Percentiles rank a stretch among this genome's conserved stretches.
Conservation (phyloP, 2,329 filamentous ascomycete species). For the Fusarium sp. region DNA sequence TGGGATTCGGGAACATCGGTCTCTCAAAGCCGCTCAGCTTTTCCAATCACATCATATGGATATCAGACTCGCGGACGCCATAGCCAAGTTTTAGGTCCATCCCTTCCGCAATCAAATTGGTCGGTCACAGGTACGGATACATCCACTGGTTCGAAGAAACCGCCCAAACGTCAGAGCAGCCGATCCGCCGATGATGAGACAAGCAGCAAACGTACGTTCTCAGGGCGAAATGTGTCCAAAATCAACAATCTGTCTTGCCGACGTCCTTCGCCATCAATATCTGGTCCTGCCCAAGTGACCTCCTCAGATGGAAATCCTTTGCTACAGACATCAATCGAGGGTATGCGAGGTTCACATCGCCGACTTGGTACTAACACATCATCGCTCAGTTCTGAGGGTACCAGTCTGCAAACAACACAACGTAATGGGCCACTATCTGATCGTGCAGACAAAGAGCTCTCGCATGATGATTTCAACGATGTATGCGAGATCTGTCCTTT, state of each 20-base stretch:
- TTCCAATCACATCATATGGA: neutral
- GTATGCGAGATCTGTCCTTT: slow-evolving; percentile 31
- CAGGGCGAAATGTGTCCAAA: slow-evolving; percentile 10
- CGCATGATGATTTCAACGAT: slow-evolving; percentile 8
- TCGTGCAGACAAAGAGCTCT: neutral
- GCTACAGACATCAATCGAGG: neutral
- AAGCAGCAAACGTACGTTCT: slow-evolving; percentile 2
- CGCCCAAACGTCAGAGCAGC: slow-evolving; percentile 34
- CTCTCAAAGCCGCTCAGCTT: neutral
- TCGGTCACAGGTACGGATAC: slow-evolving; percentile 10
- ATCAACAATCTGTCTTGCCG: neutral
- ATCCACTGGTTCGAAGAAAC: slow-evolving; percentile 14
- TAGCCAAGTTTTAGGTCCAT: neutral
- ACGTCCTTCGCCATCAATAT: neutral
- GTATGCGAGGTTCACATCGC: neutral
- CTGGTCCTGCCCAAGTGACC: neutral
- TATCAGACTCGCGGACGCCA: slow-evolving; percentile 9
- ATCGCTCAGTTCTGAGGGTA: neutral
- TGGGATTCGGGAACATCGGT: slow-evolving; percentile 10
- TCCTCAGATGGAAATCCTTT: neutral
- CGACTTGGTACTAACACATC: neutral
- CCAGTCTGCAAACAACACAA: neutral
- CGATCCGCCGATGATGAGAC: slow-evolving; percentile 26
- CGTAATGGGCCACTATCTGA: neutral
- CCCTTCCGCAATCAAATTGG: neutral